Evolutionary conservation across 1,284 basidiomycete genomes (phyloP).

Genomic region (Marasmius sp.): DNA sequence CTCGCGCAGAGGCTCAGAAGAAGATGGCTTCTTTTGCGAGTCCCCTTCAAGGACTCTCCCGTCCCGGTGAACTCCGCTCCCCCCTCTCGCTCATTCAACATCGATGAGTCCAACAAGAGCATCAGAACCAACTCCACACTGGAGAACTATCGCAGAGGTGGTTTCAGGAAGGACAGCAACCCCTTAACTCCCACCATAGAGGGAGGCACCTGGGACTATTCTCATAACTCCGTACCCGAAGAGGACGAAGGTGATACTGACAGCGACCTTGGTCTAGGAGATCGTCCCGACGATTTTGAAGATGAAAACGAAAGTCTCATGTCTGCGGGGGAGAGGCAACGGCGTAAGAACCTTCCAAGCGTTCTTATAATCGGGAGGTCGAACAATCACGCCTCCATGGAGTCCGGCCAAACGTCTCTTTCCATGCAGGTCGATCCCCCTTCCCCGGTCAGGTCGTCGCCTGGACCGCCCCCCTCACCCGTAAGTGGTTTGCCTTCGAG

Average conservation of each 20-base stretch:
- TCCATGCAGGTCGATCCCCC: slow-evolving; percentile 10
- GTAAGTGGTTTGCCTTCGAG: background rate
- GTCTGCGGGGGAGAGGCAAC: background rate
- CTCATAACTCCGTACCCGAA: slow-evolving; percentile 3
- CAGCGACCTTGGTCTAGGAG: background rate
- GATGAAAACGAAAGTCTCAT: slow-evolving; percentile 13
- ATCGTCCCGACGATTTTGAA: slow-evolving; percentile 1
- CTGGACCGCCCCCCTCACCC: background rate
- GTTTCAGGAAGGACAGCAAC: slow-evolving; percentile 5
- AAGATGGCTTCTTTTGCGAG: slow-evolving; percentile 5
- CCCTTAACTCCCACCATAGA: slow-evolving; percentile 5
- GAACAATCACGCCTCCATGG: slow-evolving; percentile 19
- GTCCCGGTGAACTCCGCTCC: slow-evolving; percentile 22
- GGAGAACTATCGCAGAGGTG: slow-evolving; percentile 28
- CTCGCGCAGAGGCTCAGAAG: slow-evolving; percentile 1
- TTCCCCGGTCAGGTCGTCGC: background rate
- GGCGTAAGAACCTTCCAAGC: slow-evolving; percentile 19
- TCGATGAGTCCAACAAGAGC: slow-evolving; percentile 30
- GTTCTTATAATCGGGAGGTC: slow-evolving; percentile 24
- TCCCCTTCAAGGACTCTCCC: slow-evolving; percentile 21
- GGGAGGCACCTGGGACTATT: slow-evolving; percentile 4
- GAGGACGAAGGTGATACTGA: slow-evolving; percentile 12
- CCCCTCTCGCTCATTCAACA: slow-evolving; percentile 27
- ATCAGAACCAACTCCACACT: slow-evolving; percentile 35
- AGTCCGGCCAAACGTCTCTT: slow-evolving; percentile 19